Evolutionary conservation across 768 basidiomycete species (phyloP).

Genomic region (Clitopilus passeckerianus): DNA sequence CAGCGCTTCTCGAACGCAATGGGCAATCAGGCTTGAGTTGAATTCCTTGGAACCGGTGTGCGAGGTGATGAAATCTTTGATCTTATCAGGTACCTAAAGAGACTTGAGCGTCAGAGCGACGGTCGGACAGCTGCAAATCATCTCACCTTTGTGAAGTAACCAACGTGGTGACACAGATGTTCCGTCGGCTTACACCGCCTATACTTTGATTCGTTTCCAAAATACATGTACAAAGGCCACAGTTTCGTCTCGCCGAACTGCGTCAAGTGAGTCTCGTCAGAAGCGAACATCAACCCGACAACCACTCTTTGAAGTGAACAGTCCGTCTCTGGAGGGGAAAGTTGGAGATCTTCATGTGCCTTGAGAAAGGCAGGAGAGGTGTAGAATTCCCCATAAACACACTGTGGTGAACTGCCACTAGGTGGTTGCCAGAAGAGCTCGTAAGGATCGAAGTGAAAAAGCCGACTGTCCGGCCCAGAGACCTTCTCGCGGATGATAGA

Average conservation of each 20-base stretch:
- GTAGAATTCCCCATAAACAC: conserved; percentile 19
- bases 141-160: conserved; percentile 32
- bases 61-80: conserved; percentile 15
- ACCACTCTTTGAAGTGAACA: conserved; percentile 15
- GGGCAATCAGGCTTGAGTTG: conserved; percentile 15
- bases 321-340: conserved; percentile 10
- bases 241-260: conserved; percentile 29
- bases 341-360: conserved; percentile 14
- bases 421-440: conserved; percentile 16
- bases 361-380: conserved; percentile 17
- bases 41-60: conserved; percentile 3
- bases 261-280: conserved; percentile 28
- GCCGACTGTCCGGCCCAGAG: background rate
- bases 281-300: conserved; percentile 24
- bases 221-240: conserved; percentile 38
- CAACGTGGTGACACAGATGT: conserved; percentile 25
- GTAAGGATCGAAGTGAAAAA: conserved; percentile 16
- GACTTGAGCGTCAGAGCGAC: background rate
- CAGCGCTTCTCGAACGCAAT: conserved; percentile 27
- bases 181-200: conserved; percentile 18
- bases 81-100: conserved; percentile 18
- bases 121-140: background rate
- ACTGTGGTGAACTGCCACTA: conserved; percentile 6
- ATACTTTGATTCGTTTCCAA: conserved; percentile 39
- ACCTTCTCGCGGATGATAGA: conserved; percentile 17